Evolutionary conservation across 2,329 filamentous ascomycete genomes (phyloP), one percentile per base, ranked within the genome.

Genomic region (Clonostachys byssicola): DNA sequence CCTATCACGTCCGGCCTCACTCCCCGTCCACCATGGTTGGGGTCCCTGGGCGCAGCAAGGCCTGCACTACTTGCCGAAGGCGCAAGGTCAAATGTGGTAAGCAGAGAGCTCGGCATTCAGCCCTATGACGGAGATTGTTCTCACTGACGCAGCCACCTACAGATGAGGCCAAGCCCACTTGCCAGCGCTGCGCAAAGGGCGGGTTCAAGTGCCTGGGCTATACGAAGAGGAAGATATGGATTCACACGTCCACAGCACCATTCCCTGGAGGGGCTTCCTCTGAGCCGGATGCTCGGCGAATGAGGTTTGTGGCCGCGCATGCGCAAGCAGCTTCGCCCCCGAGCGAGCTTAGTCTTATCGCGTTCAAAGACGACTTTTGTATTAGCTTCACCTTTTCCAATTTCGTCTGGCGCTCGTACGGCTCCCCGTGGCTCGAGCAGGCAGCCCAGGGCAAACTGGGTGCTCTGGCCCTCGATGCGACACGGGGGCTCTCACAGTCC

Each of bases 311-410:
- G 23, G 23, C 23, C 23, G 23, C 8, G 23, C 36, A 10, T 39
- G 36, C 36, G 14, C 36, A 39, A 18, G 36, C 38, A 17, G 23
- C 40, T 10, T 51, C 51, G 13, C 52, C 51, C 14, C 52, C 52
- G 2, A 49, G 49, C 2, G 52, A 54, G 46, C 42, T 54, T 12
- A 53, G 52, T n/a, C 38, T 54, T 5, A 20, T 54, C 3, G 51
- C 52, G 1, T 54, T 54, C 18, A 46, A 54, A 44, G 52, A 47
- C 10, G 52, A 54, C 34, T 53, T 54, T 43, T 54, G 52, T 41
- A 48, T 53, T 23, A 47, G 51, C 0, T 54, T 54, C 38, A 54
- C 51, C 51, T 54, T 54, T 36, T 47, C 52, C 33, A 54, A 54
- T 12, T 54, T 54, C 30, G 47, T 54, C 14, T 54, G 52, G 52